Conservation (phyloP, 2,329 filamentous ascomycete species). For the Gyromitra esculenta region DNA sequence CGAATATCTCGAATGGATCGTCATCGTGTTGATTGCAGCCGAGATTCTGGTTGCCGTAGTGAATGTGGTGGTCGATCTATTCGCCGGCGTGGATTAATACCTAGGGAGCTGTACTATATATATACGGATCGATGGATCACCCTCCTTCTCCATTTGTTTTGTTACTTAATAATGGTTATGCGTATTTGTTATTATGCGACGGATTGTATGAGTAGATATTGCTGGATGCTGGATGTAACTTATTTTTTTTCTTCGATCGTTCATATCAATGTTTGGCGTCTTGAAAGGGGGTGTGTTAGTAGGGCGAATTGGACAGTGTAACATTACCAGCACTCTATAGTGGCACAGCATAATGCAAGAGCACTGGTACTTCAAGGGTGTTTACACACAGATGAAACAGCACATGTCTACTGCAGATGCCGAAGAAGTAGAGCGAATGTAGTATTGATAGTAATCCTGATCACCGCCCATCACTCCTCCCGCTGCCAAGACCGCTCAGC, state of each 20-base stretch:
- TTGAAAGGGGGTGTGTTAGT: conserved; percentile 15
- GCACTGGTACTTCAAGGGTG: too few species aligned
- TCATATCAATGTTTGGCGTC: conserved; percentile 23
- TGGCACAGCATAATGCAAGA: too few species aligned
- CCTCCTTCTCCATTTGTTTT: conserved; percentile 6
- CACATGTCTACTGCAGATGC: too few species aligned
- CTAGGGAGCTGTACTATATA: conserved; percentile 3
- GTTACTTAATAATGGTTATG: conserved; percentile 23
- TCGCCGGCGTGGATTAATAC: conserved; percentile 55
- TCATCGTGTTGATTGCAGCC: conserved; percentile 93
- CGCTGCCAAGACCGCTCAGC: conserved; percentile 9
- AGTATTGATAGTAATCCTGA: neutral
- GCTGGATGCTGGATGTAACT: conserved; percentile 4
- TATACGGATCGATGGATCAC: neutral
- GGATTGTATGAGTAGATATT: conserved; percentile 46
- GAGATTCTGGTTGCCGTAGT: conserved; percentile 95
- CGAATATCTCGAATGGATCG: conserved; percentile 89
- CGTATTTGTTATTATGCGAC: neutral
- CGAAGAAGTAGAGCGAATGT: too few species aligned
- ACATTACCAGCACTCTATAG: too few species aligned
- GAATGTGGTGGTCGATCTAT: conserved; percentile 91
- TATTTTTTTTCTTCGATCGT: neutral
- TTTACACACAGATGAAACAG: too few species aligned
- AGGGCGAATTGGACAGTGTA: neutral
- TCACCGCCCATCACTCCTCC: conserved; percentile 1